phyloP scores from a whole-genome alignment of 345 rosid genomes.

The Nephelium lappaceum region DNA sequence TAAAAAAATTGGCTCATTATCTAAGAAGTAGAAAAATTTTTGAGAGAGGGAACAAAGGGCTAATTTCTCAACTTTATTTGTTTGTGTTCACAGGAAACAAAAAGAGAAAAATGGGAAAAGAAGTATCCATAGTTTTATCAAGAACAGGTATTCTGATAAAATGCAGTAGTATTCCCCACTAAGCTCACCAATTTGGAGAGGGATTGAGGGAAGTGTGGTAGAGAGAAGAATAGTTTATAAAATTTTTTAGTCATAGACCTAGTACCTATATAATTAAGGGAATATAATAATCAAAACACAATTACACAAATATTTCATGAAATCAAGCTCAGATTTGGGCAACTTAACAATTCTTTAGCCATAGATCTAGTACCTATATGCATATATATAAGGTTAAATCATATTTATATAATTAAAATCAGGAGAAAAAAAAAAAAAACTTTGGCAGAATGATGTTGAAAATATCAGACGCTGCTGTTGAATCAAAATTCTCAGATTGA shows the following conservation, averaged over 20 bases:
- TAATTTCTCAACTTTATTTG: background rate
- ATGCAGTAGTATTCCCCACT: background rate
- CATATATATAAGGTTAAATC: too few species aligned
- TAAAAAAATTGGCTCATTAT: slow-evolving; percentile 29
- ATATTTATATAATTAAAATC: too few species aligned
- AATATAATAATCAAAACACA: too few species aligned
- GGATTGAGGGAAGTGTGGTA: background rate
- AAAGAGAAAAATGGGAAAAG: background rate
- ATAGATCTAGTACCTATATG: background rate
- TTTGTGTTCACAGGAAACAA: background rate
- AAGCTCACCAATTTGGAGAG: background rate
- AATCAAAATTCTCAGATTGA: slow-evolving; percentile 62
- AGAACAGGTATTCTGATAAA: background rate
- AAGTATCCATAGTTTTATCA: background rate
- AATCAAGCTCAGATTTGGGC: background rate
- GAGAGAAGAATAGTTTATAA: background rate
- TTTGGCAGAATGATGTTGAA: slow-evolving; percentile 75
- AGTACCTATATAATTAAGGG: too few species aligned
- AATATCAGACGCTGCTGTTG: slow-evolving; percentile 60
- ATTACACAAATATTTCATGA: background rate
- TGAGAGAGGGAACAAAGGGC: background rate
- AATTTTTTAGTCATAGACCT: too few species aligned
- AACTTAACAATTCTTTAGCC: background rate
- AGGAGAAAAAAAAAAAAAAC: slow-evolving; percentile 32
- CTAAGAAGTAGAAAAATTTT: background rate